Conservation (phyloP, 495 filamentous ascomycete species). For the Lophiostoma macrostomum region DNA sequence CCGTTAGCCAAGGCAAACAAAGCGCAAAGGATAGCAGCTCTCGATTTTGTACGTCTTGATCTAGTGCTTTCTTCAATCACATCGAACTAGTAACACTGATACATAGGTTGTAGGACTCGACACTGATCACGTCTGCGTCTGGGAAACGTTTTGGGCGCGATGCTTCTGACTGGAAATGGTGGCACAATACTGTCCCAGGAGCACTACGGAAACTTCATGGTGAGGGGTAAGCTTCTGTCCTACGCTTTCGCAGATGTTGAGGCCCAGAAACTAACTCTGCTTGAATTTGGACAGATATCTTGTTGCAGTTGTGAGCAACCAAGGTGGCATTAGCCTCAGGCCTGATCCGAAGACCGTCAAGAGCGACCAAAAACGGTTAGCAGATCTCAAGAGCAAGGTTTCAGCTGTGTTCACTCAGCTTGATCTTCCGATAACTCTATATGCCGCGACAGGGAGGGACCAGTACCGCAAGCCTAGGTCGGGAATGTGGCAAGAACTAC, state of each 20-base stretch:
- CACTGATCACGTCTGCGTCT: slow-evolving; percentile 73
- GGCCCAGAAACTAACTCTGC: slow-evolving; percentile 5
- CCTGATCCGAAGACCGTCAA: slow-evolving; percentile 68
- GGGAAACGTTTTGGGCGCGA: slow-evolving; percentile 73
- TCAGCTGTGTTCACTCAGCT: slow-evolving; percentile 65
- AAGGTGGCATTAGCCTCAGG: slow-evolving; percentile 73
- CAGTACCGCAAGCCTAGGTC: slow-evolving; percentile 78
- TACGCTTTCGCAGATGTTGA: slow-evolving; percentile 5
- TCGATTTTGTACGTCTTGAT: slow-evolving; percentile 71
- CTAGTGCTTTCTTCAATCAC: too few relatives aligned
- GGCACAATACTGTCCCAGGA: slow-evolving; percentile 68
- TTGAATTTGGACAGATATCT: slow-evolving; percentile 65
- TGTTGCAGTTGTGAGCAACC: slow-evolving; percentile 82
- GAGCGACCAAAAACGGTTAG: slow-evolving; percentile 59
- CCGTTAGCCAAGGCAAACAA: slow-evolving; percentile 34
- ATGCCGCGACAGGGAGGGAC: slow-evolving; percentile 80
- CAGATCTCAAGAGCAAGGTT: slow-evolving; percentile 76
- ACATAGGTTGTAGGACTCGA: slow-evolving; percentile 65
- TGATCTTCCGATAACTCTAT: slow-evolving; percentile 73
- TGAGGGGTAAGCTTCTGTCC: slow-evolving; percentile 56
- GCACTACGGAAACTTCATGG: slow-evolving; percentile 62
- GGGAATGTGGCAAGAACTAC: slow-evolving; percentile 86
- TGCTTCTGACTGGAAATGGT: slow-evolving; percentile 91
- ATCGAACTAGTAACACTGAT: slow-evolving; percentile 7
- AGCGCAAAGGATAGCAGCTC: slow-evolving; percentile 63